Percentiles rank a stretch among this genome's conserved stretches.
Evolutionary conservation across 164 flowering plant species (phyloP).

Genomic region (Annona squamosa): DNA sequence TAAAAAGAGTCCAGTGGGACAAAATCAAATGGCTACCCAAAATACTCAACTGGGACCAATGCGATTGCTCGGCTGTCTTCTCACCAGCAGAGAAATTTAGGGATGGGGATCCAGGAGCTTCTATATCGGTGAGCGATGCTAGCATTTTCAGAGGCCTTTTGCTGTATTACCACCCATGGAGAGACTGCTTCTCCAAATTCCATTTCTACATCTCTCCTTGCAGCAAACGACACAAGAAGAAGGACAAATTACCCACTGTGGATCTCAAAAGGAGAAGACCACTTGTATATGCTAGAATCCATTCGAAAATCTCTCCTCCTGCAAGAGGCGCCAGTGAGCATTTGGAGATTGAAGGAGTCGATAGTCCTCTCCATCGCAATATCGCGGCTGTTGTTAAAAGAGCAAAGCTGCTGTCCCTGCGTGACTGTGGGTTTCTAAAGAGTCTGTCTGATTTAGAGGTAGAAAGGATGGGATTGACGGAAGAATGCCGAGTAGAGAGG

Average conservation of each 20-base stretch:
- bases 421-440: background rate
- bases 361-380: background rate
- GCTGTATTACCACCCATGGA: background rate
- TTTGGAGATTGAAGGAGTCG: background rate
- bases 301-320: background rate
- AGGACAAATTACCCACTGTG: background rate
- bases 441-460: background rate
- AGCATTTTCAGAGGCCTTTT: background rate
- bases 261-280: background rate
- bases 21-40: background rate
- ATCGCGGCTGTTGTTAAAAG: background rate
- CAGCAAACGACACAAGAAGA: background rate
- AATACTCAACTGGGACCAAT: conserved; percentile 1
- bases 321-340: background rate
- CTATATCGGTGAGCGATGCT: background rate
- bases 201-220: conserved; percentile 1
- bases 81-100: background rate
- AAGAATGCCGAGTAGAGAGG: background rate
- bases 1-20: background rate
- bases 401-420: background rate
- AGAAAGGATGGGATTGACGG: background rate
- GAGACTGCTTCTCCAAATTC: background rate
- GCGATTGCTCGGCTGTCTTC: background rate
- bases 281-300: background rate
- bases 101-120: background rate